A percentile compares a stretch with the other conserved stretches of the same genome.
These are phyloP conservation scores for Metarhizium robertsii DNA, from an alignment of 2,329 filamentous ascomycete species.

Conservation along the genomic window DNA sequence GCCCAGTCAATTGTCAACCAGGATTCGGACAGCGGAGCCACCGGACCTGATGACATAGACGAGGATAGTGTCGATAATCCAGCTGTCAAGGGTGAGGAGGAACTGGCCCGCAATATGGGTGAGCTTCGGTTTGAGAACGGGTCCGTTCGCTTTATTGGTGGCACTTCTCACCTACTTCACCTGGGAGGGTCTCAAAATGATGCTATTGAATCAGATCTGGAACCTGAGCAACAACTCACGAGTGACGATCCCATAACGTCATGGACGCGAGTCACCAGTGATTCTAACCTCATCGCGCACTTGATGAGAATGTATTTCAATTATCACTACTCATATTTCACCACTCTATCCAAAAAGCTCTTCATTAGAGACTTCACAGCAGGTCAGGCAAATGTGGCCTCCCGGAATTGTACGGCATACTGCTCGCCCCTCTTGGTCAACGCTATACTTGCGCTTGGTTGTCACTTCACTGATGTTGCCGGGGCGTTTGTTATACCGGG, in stretches of 20 bases:
- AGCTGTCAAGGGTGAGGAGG: slow-evolving; percentile 55
- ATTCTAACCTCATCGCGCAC: slow-evolving; percentile 71
- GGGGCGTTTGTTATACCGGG: slow-evolving; percentile 62
- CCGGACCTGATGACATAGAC: slow-evolving; percentile 26
- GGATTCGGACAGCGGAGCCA: slow-evolving; percentile 15
- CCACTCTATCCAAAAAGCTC: slow-evolving; percentile 73
- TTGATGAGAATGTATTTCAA: slow-evolving; percentile 96
- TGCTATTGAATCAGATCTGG: slow-evolving; percentile 27
- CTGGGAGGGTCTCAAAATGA: slow-evolving; percentile 42
- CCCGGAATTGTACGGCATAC: slow-evolving; percentile 52
- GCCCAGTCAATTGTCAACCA: slow-evolving; percentile 44
- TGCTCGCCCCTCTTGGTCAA: slow-evolving; percentile 89
- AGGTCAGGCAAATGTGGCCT: slow-evolving; percentile 50
- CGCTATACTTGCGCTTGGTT: slow-evolving; percentile 84
- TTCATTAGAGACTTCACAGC: slow-evolving; percentile 80
- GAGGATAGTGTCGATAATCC: slow-evolving; percentile 30
- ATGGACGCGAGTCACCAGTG: slow-evolving; percentile 81
- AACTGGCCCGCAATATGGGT: slow-evolving; percentile 87
- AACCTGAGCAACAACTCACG: slow-evolving; percentile 35
- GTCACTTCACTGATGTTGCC: slow-evolving; percentile 76
- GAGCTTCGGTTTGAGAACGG: slow-evolving; percentile 82
- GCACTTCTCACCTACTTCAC: slow-evolving; percentile 88
- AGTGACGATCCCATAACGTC: slow-evolving; percentile 65
- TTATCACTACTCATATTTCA: slow-evolving; percentile 97
- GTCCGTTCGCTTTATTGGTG: slow-evolving; percentile 82